Conservation (phyloP, 352 stramenopile genomes). For the Globisporangium paddicum region DNA sequence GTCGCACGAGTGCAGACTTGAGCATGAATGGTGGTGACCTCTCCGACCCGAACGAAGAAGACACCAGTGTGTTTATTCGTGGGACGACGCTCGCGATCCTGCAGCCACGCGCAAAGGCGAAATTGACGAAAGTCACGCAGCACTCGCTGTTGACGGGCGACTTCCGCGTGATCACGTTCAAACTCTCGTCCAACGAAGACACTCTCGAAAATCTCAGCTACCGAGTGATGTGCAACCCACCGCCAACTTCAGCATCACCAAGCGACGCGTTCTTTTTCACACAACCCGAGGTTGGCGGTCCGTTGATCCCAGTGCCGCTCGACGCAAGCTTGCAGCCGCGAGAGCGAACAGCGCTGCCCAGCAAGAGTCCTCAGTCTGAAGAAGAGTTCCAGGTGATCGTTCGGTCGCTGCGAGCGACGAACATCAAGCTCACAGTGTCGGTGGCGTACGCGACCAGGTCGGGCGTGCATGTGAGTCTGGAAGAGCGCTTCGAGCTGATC, state of each 20-base stretch:
- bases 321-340: slow-evolving; percentile 45
- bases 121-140: slow-evolving; percentile 46
- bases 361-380: slow-evolving; percentile 34
- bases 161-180: slow-evolving; percentile 59
- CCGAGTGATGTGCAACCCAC: slow-evolving; percentile 45
- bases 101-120: slow-evolving; percentile 63
- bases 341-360: slow-evolving; percentile 35
- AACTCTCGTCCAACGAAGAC: slow-evolving; percentile 61
- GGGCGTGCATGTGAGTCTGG: slow-evolving; percentile 55
- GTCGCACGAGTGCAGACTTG: slow-evolving; percentile 26
- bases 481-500: slow-evolving; percentile 59
- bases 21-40: slow-evolving; percentile 12
- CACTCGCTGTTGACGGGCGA: slow-evolving; percentile 58
- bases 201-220: slow-evolving; percentile 54
- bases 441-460: slow-evolving; percentile 65
- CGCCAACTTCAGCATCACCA: slow-evolving; percentile 30
- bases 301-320: slow-evolving; percentile 39
- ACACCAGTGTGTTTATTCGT: slow-evolving; percentile 31
- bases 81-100: slow-evolving; percentile 58
- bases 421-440: slow-evolving; percentile 37
- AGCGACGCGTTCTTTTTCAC: slow-evolving; percentile 61
- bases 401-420: slow-evolving; percentile 37
- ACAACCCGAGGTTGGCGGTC: slow-evolving; percentile 23
- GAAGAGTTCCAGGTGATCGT: slow-evolving; percentile 53
- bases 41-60: slow-evolving; percentile 27